Evolutionary conservation across 768 basidiomycete species (phyloP).

Genomic region (Macrolepiota fuliginosa): DNA sequence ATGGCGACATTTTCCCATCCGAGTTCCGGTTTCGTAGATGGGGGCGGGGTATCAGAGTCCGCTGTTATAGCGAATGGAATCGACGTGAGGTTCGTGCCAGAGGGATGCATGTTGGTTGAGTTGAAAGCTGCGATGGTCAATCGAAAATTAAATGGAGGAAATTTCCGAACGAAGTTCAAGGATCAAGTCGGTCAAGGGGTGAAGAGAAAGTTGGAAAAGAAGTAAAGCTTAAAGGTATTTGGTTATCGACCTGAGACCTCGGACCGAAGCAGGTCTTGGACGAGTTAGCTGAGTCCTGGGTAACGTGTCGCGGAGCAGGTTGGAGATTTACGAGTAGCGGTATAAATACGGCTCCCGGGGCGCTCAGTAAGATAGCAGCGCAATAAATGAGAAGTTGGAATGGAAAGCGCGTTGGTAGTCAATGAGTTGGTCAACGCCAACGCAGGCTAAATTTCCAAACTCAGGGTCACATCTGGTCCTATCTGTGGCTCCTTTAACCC

Average conservation of each 20-base stretch:
- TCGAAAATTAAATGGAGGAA: background rate
- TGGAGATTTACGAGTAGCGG: background rate
- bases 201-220: background rate
- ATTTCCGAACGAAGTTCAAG: background rate
- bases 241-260: too few relatives aligned
- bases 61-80: background rate
- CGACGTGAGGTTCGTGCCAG: background rate
- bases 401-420: background rate
- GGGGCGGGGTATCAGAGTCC: background rate
- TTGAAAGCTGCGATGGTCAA: background rate
- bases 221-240: too few relatives aligned
- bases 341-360: background rate
- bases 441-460: background rate
- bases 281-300: too few relatives aligned
- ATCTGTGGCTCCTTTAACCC: background rate
- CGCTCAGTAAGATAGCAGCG: background rate
- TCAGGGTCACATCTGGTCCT: background rate
- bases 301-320: background rate
- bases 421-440: background rate
- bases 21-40: conserved; percentile 26
- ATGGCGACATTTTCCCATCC: conserved; percentile 76
- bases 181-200: background rate
- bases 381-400: background rate
- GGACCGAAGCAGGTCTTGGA: too few relatives aligned
- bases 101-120: background rate